These are phyloP conservation scores for Lycium barbarum DNA, from an alignment of 257 asterid species.

Conservation along the genomic window DNA sequence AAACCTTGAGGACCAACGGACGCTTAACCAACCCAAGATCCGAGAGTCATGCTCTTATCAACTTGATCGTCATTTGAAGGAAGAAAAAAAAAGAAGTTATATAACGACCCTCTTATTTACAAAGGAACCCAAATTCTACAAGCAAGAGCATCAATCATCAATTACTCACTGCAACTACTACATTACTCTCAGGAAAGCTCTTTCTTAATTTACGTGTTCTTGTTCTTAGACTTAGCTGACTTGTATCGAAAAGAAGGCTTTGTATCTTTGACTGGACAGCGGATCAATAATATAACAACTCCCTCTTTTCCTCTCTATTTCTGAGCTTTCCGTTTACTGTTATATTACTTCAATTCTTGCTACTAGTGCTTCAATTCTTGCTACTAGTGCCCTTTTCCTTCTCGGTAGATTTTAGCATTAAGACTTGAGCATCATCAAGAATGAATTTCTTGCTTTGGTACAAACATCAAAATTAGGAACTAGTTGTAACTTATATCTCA, in stretches of 20 bases:
- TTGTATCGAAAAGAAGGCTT: not conserved
- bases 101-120: not conserved
- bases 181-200: not conserved
- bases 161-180: not conserved
- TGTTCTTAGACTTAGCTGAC: not conserved
- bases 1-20: not conserved
- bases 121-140: not conserved
- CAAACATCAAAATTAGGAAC: too few relatives aligned
- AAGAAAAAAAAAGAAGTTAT: not conserved
- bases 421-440: not conserved
- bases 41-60: not conserved
- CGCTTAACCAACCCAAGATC: not conserved
- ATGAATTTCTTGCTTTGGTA: too few relatives aligned
- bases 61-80: not conserved
- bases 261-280: not conserved
- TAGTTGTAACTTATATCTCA: too few relatives aligned
- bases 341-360: not conserved
- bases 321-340: not conserved
- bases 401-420: not conserved
- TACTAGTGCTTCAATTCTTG: not conserved
- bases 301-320: not conserved
- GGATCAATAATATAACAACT: not conserved
- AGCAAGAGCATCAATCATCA: not conserved
- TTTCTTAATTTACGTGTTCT: not conserved
- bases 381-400: not conserved